Evolutionary conservation across 108 stramenopile genomes (phyloP).

Genomic region (Pelagomonas calceolata): DNA sequence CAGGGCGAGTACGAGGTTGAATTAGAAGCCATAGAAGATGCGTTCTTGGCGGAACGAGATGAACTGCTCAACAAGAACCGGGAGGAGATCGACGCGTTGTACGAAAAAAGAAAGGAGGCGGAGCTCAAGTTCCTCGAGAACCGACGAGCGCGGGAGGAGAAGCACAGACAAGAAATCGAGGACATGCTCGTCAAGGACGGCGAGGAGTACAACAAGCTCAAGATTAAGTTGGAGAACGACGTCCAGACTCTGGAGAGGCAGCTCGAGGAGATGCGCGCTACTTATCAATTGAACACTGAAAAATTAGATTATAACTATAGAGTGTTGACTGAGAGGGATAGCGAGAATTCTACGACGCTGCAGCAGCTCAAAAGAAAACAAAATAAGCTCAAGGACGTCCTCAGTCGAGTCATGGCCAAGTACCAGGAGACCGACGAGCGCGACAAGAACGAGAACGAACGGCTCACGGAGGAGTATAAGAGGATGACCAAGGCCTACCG

Average conservation of each 20-base stretch:
- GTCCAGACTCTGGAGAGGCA: slow-evolving; percentile 67
- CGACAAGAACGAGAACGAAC: slow-evolving; percentile 37
- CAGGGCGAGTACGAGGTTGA: slow-evolving; percentile 35
- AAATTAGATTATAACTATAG: slow-evolving; percentile 62
- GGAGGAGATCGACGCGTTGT: slow-evolving; percentile 41
- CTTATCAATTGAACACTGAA: slow-evolving; percentile 61
- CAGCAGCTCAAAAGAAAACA: slow-evolving; percentile 46
- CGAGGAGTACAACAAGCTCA: slow-evolving; percentile 53
- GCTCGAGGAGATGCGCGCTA: slow-evolving; percentile 57
- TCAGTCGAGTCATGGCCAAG: slow-evolving; percentile 30
- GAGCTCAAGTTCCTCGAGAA: slow-evolving; percentile 42
- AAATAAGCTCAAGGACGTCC: slow-evolving; percentile 45
- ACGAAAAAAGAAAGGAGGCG: slow-evolving; percentile 36
- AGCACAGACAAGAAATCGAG: slow-evolving; percentile 39
- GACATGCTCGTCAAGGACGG: slow-evolving; percentile 37
- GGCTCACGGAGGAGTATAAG: slow-evolving; percentile 50
- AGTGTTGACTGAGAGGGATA: slow-evolving; percentile 51
- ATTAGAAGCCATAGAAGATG: slow-evolving; percentile 43
- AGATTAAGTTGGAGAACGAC: slow-evolving; percentile 56
- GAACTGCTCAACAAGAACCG: slow-evolving; percentile 31
- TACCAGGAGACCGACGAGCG: slow-evolving; percentile 39
- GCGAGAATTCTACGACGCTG: slow-evolving; percentile 47
- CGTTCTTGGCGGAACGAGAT: slow-evolving; percentile 41
- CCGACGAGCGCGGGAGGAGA: slow-evolving; percentile 38
- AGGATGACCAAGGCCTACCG: slow-evolving; percentile 54